phyloP scores from a whole-genome alignment of 306 rosid genomes.

The Gastrolobium villosum region DNA sequence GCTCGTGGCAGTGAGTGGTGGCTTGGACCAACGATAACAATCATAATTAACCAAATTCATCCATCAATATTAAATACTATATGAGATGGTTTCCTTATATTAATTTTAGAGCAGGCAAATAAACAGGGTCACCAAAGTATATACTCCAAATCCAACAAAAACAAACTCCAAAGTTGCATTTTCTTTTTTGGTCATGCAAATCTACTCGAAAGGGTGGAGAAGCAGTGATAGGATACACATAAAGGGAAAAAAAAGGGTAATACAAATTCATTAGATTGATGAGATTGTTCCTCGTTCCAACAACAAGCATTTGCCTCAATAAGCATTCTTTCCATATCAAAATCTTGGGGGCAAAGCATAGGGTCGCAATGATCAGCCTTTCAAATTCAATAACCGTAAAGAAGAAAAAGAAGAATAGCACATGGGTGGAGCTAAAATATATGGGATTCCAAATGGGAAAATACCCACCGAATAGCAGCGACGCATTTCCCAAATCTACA shows the following conservation, averaged over 20 bases:
- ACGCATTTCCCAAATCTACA: constrained; percentile 42
- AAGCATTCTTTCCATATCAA: constrained; percentile 26
- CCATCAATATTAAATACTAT: no score
- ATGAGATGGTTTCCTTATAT: background rate
- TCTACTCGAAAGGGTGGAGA: background rate
- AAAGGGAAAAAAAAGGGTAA: background rate
- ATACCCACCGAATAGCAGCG: background rate
- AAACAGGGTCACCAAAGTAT: background rate
- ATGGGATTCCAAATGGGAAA: constrained; percentile 16
- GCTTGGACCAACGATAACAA: no score
- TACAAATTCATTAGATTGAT: constrained; percentile 34
- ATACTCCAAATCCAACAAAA: background rate
- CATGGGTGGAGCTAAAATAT: no score
- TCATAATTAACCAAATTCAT: no score
- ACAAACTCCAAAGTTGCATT: background rate
- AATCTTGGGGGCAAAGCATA: constrained; percentile 21
- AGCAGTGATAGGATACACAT: constrained; percentile 4
- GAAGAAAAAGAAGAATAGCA: no score
- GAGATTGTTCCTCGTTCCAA: constrained; percentile 18
- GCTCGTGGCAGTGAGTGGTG: no score
- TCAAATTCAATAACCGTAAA: no score
- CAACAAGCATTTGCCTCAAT: constrained; percentile 18
- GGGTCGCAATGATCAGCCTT: no score
- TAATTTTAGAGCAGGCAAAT: background rate
- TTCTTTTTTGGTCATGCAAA: background rate